A percentile compares a stretch with the other conserved stretches of the same genome.
phyloP scores from a whole-genome alignment of 2,329 filamentous ascomycete species.

The Saccharata proteae region DNA sequence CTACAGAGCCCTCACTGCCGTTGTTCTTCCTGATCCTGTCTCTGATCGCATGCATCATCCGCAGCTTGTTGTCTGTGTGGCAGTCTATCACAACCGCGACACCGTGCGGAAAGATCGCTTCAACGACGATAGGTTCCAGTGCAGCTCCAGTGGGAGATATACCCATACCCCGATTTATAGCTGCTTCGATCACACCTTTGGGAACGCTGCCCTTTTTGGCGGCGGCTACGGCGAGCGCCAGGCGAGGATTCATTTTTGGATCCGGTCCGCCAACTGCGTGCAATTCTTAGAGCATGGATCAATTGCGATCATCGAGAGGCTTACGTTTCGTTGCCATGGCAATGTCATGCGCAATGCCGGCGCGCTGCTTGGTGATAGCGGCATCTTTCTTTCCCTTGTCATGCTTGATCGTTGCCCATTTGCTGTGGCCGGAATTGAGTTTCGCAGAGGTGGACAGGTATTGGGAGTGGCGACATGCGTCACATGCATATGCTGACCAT shows the following conservation, averaged over 20 bases:
- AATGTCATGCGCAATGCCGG: constrained; percentile 58
- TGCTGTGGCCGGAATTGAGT: constrained; percentile 59
- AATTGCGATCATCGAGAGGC: constrained; percentile 12
- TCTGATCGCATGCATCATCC: constrained; percentile 62
- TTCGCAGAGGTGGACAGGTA: constrained; percentile 29
- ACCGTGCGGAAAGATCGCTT: constrained; percentile 65
- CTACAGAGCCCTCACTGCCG: constrained; percentile 59
- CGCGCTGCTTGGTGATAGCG: constrained; percentile 62
- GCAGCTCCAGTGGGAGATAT: constrained; percentile 60
- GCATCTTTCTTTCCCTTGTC: constrained; percentile 81
- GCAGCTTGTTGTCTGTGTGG: constrained; percentile 69
- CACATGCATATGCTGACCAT: constrained; percentile 4
- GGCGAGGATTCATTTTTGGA: constrained; percentile 58
- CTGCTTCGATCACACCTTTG: constrained; percentile 71
- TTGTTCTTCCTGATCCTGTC: constrained; percentile 57
- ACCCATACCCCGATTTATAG: constrained; percentile 81
- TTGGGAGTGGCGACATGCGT: constrained; percentile 15
- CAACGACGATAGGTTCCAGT: constrained; percentile 67
- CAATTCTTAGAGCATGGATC: background rate
- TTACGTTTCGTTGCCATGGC: constrained; percentile 62
- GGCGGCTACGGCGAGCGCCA: constrained; percentile 58
- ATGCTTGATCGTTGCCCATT: constrained; percentile 94
- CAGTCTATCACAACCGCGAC: constrained; percentile 71
- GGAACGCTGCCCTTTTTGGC: constrained; percentile 82
- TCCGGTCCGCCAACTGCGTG: constrained; percentile 60